Base-by-base conservation (phyloP, 306 rosid genomes). In the Quercus cerris region DNA sequence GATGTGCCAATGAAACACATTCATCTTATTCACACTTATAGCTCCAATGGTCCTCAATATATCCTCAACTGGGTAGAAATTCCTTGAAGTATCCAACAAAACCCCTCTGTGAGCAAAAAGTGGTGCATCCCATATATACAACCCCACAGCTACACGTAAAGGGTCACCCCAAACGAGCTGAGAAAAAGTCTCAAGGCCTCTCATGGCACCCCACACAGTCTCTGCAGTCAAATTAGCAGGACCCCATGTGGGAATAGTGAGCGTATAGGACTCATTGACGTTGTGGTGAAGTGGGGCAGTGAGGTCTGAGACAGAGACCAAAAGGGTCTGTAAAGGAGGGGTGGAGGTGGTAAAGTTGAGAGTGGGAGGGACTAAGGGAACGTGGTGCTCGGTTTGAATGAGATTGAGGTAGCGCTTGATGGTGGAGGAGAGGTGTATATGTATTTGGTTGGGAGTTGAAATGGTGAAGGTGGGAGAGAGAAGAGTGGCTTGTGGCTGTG, bases 1-100 rank as follows among this genome's bases (percentile, higher is more conserved):
- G 12, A 92, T 59, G 63, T 94, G 99, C 99, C 94, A 94, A 52
- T 94, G 97, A 25, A 94, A 90, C 63, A 92, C 97, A 38, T 94
- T 94, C 44, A 94, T 78, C 86, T 92, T 94, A 71, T 94, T 94
- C 87, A 84, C 88, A 68, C 94, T 82, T 94, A 94, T 88, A 67
- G 89, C 90, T n/a, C 67, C 73, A 5, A 94, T 82, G 0, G 91
- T 91, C 82, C 99, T 88, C 81, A 91, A 4, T 18, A 94, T 76
- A 18, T 88, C 88, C 79, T 80, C 85, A 23, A 94, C 87, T 0
- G 86, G 82, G n/a, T 71, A 94, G 57, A 63, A 94, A 35, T 94
- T 92, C 83, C 97, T 91, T 8, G 99, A 87, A 2, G 99, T 94
- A 38, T 94, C 97, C 1, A 94, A 80, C 89, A 90, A 0, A 20